Evolutionary conservation across 306 rosid species (phyloP).

Genomic region (Potentilla sterilis): DNA sequence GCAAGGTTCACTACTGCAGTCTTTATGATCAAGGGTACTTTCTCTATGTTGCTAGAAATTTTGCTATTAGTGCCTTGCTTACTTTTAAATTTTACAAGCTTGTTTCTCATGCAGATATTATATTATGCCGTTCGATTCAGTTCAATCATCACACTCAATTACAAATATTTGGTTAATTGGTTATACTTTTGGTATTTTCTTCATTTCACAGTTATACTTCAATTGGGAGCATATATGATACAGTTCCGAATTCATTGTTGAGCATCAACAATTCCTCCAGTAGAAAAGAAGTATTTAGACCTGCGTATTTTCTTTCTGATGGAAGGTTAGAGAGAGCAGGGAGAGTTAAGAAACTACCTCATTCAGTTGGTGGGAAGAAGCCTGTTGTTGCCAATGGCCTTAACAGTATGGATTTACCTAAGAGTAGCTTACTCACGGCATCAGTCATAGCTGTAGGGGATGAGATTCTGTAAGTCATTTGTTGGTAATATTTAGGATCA

Average conservation of each 20-base stretch:
- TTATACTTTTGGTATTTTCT: constrained; percentile 8
- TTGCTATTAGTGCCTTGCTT: not conserved
- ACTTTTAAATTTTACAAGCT: constrained; percentile 4
- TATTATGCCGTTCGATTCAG: too few species aligned
- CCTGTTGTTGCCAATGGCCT: constrained; percentile 59
- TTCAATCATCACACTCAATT: not conserved
- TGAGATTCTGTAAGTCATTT: constrained; percentile 88
- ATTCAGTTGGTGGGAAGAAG: constrained; percentile 35
- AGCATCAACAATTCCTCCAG: constrained; percentile 40
- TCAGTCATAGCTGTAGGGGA: constrained; percentile 83
- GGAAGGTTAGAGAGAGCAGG: constrained; percentile 98
- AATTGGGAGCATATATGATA: constrained; percentile 82
- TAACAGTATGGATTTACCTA: constrained; percentile 38
- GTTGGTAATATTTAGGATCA: constrained; percentile 19
- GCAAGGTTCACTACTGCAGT: constrained; percentile 85
- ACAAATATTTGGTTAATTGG: constrained; percentile 18
- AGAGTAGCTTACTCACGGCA: constrained; percentile 62
- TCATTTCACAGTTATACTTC: constrained; percentile 78
- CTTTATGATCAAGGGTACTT: constrained; percentile 93
- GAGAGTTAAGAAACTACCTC: constrained; percentile 64
- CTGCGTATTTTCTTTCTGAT: constrained; percentile 86
- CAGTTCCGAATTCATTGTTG: constrained; percentile 83
- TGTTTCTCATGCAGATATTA: constrained; percentile 12
- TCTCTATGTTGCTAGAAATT: constrained; percentile 2
- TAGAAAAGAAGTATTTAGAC: constrained; percentile 54